phyloP scores from a whole-genome alignment of 495 filamentous ascomycete genomes.

The Apiosordaria backusii region DNA sequence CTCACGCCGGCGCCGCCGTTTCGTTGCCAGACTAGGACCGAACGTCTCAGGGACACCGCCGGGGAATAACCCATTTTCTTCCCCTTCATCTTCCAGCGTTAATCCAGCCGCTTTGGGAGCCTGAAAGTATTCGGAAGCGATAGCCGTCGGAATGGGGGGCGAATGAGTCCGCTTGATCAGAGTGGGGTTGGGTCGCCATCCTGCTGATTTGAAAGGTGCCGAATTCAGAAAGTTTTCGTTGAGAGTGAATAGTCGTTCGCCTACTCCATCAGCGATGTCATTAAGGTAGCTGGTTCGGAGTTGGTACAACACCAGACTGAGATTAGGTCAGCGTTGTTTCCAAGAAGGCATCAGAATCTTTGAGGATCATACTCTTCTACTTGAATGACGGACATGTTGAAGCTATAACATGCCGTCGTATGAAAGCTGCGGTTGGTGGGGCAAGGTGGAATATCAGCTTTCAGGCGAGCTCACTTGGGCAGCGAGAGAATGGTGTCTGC shows the following conservation, averaged over 20 bases:
- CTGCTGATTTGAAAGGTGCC: conserved; percentile 91
- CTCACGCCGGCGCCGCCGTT: conserved; percentile 60
- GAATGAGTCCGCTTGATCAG: conserved; percentile 90
- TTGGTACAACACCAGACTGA: conserved; percentile 88
- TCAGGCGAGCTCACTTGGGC: too few relatives aligned
- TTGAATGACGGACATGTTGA: conserved; percentile 83
- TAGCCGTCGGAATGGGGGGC: conserved; percentile 89
- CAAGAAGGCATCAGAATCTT: conserved; percentile 1
- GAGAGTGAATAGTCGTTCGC: conserved; percentile 89
- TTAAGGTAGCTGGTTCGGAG: conserved; percentile 88
- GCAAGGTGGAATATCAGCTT: not conserved
- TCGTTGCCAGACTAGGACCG: conserved; percentile 59
- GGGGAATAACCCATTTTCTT: conserved; percentile 76
- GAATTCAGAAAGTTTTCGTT: conserved; percentile 88
- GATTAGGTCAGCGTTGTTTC: not conserved
- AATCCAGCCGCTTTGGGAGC: conserved; percentile 54
- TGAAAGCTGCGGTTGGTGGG: not conserved
- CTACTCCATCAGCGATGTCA: conserved; percentile 88
- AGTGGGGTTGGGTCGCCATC: conserved; percentile 75
- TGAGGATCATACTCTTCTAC: conserved; percentile 79
- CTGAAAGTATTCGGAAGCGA: conserved; percentile 86
- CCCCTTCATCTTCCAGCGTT: conserved; percentile 70
- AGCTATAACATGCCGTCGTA: not conserved
- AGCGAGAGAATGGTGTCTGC: too few relatives aligned
- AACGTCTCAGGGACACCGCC: conserved; percentile 70